Conservation (phyloP, 2,329 filamentous ascomycete species). For the Helotiales sp. region DNA sequence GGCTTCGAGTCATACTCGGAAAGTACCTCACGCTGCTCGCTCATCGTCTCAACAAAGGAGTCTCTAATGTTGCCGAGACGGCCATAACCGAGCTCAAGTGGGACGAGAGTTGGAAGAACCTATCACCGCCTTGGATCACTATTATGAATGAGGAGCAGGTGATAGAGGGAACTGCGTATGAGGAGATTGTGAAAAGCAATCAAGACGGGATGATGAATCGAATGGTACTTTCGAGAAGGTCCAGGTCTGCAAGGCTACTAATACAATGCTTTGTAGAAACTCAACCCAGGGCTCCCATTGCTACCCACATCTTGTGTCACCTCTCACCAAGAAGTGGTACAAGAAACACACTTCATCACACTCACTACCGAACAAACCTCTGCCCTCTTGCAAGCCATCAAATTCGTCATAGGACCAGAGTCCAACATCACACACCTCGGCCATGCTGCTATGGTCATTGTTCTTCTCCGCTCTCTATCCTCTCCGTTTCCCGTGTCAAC, state of each 20-base stretch:
- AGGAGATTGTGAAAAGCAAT: constrained; percentile 8
- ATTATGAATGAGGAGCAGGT: constrained; percentile 18
- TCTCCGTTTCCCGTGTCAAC: neutral
- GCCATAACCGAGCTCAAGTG: constrained; percentile 7
- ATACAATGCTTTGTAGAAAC: constrained; percentile 12
- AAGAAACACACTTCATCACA: constrained; percentile 19
- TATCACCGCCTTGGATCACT: constrained; percentile 24
- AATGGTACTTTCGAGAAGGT: constrained; percentile 18
- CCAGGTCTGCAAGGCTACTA: too few relatives aligned
- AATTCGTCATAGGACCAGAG: constrained; percentile 2
- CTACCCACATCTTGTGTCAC: neutral
- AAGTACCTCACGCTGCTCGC: constrained; percentile 22
- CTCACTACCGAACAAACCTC: constrained; percentile 4
- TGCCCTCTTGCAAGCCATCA: constrained; percentile 12
- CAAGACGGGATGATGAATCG: constrained; percentile 12
- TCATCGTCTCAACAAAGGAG: neutral
- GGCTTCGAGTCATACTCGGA: constrained; percentile 23
- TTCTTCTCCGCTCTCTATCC: constrained; percentile 7
- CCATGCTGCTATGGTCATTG: constrained; percentile 20
- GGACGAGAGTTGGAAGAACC: constrained; percentile 16
- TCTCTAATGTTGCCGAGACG: neutral
- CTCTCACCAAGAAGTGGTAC: constrained; percentile 7
- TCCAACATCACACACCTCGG: constrained; percentile 23
- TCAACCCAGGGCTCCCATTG: constrained; percentile 19
- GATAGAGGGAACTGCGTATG: constrained; percentile 12